A percentile compares a stretch with the other conserved stretches of the same genome.
These are phyloP conservation scores for Dioscorea alata DNA, from an alignment of 106 monocot species.

Conservation along the genomic window DNA sequence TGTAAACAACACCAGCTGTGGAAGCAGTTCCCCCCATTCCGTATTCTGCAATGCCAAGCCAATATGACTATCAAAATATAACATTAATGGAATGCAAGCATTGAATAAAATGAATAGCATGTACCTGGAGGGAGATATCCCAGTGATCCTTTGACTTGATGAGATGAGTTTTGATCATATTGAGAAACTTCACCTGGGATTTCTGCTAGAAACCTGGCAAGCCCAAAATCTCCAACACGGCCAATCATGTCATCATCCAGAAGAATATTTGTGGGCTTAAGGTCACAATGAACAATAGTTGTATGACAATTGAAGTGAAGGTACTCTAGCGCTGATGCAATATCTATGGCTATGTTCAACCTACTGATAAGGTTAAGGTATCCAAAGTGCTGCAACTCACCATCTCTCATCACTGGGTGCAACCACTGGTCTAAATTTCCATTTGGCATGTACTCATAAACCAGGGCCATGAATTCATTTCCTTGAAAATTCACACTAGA, in stretches of 20 bases:
- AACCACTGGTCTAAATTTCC: constrained; percentile 10
- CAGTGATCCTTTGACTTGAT: constrained; percentile 25
- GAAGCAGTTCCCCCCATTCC: constrained; percentile 1
- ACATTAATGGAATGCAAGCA: too few species aligned
- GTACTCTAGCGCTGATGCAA: constrained; percentile 42
- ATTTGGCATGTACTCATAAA: constrained; percentile 14
- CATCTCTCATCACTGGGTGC: not conserved
- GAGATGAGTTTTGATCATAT: too few species aligned
- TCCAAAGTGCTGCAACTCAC: not conserved
- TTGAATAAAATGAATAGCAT: too few species aligned
- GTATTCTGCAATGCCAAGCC: constrained; percentile 4
- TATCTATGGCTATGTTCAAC: constrained; percentile 42
- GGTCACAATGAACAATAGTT: constrained; percentile 42
- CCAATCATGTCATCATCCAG: constrained; percentile 34
- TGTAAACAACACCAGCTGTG: constrained; percentile 12
- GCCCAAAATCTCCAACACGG: constrained; percentile 43
- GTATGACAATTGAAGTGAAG: constrained; percentile 30
- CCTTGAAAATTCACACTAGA: not conserved
- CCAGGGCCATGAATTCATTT: constrained; percentile 13
- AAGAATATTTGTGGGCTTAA: constrained; percentile 61
- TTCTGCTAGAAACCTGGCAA: constrained; percentile 17
- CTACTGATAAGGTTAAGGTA: constrained; percentile 8
- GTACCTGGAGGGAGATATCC: constrained; percentile 38
- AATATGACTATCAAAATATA: too few species aligned
- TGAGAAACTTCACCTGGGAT: not conserved